Evolutionary conservation across 1,139 yeast genomes (phyloP).

Genomic region (Sugiyamaella xylanicola): DNA sequence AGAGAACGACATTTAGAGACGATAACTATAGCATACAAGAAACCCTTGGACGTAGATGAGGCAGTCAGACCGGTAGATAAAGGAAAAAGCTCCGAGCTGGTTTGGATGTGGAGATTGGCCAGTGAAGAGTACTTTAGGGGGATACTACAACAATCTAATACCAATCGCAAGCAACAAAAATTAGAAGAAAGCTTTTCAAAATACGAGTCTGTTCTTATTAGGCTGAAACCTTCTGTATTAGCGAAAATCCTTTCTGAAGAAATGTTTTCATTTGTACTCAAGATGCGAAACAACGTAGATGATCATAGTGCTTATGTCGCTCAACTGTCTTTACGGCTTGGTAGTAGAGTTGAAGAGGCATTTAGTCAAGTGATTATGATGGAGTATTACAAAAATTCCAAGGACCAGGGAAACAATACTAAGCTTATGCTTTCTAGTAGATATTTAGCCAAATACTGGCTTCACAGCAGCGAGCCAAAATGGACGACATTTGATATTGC

Average conservation of each 20-base stretch:
- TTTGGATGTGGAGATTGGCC: constrained; percentile 47
- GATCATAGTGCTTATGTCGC: constrained; percentile 11
- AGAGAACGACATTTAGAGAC: constrained; percentile 71
- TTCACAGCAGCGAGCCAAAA: constrained; percentile 37
- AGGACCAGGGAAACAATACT: constrained; percentile 7
- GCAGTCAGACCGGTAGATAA: constrained; percentile 55
- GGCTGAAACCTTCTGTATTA: not conserved
- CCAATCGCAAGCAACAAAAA: too few species aligned
- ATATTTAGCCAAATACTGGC: constrained; percentile 34
- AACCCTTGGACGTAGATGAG: constrained; percentile 58
- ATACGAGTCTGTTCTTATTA: not conserved
- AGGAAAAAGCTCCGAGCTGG: constrained; percentile 34
- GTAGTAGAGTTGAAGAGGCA: constrained; percentile 13
- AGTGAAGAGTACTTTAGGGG: constrained; percentile 59
- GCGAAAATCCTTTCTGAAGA: constrained; percentile 13
- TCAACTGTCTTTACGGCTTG: constrained; percentile 11
- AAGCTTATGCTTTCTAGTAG: constrained; percentile 17
- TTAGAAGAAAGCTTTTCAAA: not conserved
- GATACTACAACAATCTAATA: constrained; percentile 44
- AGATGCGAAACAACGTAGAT: not conserved
- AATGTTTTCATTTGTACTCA: constrained; percentile 9
- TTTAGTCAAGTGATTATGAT: constrained; percentile 4
- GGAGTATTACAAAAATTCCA: not conserved
- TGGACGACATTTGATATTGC: constrained; percentile 56
- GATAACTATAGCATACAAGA: constrained; percentile 50